Conservation (phyloP, 306 rosid genomes). For the Gastrolobium bilobum region DNA sequence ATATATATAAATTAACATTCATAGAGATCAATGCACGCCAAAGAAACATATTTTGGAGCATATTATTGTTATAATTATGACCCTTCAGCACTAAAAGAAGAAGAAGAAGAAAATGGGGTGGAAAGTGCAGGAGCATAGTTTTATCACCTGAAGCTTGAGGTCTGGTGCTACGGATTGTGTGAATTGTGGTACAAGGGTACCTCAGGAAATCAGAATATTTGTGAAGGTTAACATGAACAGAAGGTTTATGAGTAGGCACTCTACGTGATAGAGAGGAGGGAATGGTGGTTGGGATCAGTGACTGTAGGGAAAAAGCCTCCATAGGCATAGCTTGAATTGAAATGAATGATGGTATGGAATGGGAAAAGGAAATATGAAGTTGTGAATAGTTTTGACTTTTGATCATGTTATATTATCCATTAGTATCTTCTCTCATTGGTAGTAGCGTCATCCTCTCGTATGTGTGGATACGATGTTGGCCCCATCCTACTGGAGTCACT, state of each 20-base stretch:
- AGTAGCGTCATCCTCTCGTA: conserved; percentile 49
- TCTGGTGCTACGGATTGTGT: conserved; percentile 36
- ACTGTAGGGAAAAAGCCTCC: conserved; percentile 72
- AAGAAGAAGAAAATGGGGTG: neutral
- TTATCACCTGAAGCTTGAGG: conserved; percentile 79
- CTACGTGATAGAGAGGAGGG: conserved; percentile 61
- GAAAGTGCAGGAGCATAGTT: conserved; percentile 28
- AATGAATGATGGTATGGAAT: neutral
- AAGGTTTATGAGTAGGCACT: conserved; percentile 52
- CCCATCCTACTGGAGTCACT: conserved; percentile 50
- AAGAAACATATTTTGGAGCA: conserved; percentile 32
- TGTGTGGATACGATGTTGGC: conserved; percentile 79
- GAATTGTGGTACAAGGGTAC: conserved; percentile 47
- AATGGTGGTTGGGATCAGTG: conserved; percentile 62
- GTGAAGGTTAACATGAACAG: conserved; percentile 49
- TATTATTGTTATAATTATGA: neutral
- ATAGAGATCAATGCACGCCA: conserved; percentile 41
- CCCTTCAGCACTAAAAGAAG: neutral
- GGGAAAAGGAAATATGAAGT: conserved; percentile 17
- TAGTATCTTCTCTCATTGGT: conserved; percentile 49
- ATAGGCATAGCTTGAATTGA: conserved; percentile 61
- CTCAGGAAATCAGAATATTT: conserved; percentile 56
- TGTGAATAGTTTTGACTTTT: conserved; percentile 38
- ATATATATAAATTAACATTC: conserved; percentile 24
- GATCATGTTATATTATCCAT: conserved; percentile 44